Base-by-base conservation (phyloP, 2,329 filamentous ascomycete genomes). In the Aspergillus fumigatus region DNA sequence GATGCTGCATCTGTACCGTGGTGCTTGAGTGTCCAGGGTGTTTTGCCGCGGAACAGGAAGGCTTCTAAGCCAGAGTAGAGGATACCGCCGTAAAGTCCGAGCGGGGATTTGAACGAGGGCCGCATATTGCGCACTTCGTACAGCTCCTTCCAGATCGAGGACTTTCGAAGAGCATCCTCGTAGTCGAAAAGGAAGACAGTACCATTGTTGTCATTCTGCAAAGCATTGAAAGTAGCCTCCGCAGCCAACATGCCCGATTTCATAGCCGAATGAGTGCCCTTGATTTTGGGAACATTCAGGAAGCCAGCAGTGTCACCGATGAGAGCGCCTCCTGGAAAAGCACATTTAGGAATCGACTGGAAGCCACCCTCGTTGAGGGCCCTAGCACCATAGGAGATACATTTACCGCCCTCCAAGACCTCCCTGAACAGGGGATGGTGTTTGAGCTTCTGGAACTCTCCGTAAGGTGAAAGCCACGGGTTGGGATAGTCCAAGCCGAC, bases 391-490 rank as follows among this genome's bases (percentile, higher is more conserved):
- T 99, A 99, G 0, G 94, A 96, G 63, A 99, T 92, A 74, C 94
- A 97, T 79, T 96, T 97, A 63, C 94, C 94, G 58, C 93, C 93
- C 74, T 97, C 90, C n/a, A 99, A 83, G 19, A 92, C 87, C 4
- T 85, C 81, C 63, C 82, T 86, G 80, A 95, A 97, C 51, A 95
- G 78, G n/a, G 94, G 92, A 74, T 99, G 94, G 66, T 93, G 89
- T 82, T 99, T 99, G 81, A 99, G 88, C 80, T 96, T 96, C 75
- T 99, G 94, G 74, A 99, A 99, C 73, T 99, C 94, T 56, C 87
- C 85, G 72, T 97, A 99, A 0, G 94, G 94, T 3, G 92, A 94
- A 54, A 97, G 77, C 91, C 93, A 99, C 0, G 94, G 94, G 75
- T 99, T 99, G 45, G 90, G 82, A 73, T 99, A 99, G 79, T 99